phyloP scores from a whole-genome alignment of 2,329 filamentous ascomycete genomes.

The Dryadomyces quercivorus region DNA sequence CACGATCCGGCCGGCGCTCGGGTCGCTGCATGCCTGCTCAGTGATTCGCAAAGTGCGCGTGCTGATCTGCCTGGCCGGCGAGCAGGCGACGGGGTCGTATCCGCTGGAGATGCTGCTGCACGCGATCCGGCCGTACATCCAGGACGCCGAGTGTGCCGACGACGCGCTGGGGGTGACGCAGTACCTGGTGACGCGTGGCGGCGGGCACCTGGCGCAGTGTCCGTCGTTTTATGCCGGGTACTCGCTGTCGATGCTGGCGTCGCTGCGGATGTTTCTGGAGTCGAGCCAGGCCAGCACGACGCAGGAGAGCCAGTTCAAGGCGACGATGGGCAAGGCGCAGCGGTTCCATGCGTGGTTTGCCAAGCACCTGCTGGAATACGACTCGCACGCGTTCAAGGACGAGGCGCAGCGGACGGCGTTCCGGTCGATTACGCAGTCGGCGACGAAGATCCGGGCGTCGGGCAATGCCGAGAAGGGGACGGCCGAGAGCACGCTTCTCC shows the following conservation, averaged over 20 bases:
- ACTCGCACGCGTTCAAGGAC: constrained; percentile 38
- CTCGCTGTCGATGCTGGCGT: constrained; percentile 65
- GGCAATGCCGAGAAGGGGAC: constrained; percentile 59
- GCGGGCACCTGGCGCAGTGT: constrained; percentile 46
- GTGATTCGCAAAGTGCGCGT: constrained; percentile 78
- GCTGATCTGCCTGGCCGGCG: constrained; percentile 64
- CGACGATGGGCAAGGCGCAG: constrained; percentile 64
- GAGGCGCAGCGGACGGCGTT: constrained; percentile 44
- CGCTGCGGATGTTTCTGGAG: constrained; percentile 62
- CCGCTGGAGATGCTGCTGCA: constrained; percentile 84
- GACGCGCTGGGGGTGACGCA: constrained; percentile 79
- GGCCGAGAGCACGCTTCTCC: constrained; percentile 66
- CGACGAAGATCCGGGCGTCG: constrained; percentile 51
- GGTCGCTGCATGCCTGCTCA: constrained; percentile 75
- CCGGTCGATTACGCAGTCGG: constrained; percentile 54
- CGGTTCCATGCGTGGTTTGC: constrained; percentile 71
- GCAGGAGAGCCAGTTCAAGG: constrained; percentile 70
- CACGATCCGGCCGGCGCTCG: constrained; percentile 69
- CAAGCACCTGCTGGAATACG: constrained; percentile 52
- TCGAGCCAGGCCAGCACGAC: constrained; percentile 68
- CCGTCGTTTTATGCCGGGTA: constrained; percentile 75
- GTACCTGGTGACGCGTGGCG: constrained; percentile 65
- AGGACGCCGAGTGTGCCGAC: constrained; percentile 76
- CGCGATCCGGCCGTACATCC: constrained; percentile 64
- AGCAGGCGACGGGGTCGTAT: constrained; percentile 63